Percentiles rank a stretch among this genome's conserved stretches.
Conservation (phyloP, 1,139 yeast genomes). For the Taphrina deformans region DNA sequence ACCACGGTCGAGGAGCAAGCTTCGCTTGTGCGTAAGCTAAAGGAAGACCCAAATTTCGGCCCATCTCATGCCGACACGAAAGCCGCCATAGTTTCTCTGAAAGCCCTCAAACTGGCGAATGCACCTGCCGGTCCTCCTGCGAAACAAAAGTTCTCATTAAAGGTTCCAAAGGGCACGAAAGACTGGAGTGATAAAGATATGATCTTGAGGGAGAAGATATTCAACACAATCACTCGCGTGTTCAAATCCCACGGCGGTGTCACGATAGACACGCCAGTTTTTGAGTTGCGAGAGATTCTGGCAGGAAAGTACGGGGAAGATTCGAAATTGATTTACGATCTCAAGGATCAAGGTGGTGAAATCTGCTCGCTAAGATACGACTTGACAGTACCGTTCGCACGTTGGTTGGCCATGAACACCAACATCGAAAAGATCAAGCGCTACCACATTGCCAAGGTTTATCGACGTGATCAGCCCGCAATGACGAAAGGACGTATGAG, state of each 20-base stretch:
- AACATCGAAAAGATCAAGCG: constrained; percentile 77
- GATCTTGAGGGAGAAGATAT: constrained; percentile 88
- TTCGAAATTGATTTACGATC: constrained; percentile 87
- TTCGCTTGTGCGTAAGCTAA: constrained; percentile 11
- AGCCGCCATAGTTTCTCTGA: constrained; percentile 13
- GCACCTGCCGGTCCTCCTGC: background rate
- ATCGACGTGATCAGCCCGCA: constrained; percentile 98
- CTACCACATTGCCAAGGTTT: constrained; percentile 95
- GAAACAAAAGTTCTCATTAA: constrained; percentile 13
- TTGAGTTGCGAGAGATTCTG: constrained; percentile 88
- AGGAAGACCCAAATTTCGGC: constrained; percentile 25
- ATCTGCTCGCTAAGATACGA: constrained; percentile 91
- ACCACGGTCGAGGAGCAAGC: constrained; percentile 24
- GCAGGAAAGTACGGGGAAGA: constrained; percentile 98
- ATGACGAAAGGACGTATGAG: constrained; percentile 99
- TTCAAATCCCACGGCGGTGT: constrained; percentile 97
- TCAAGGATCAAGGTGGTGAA: constrained; percentile 98
- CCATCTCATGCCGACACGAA: constrained; percentile 28
- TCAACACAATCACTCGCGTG: constrained; percentile 64
- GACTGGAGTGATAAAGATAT: constrained; percentile 98
- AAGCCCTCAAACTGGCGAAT: constrained; percentile 7
- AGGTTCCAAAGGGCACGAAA: constrained; percentile 40
- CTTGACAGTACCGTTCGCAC: constrained; percentile 94
- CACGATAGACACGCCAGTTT: constrained; percentile 96
- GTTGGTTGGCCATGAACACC: constrained; percentile 93